These are phyloP conservation scores for Solanum sejunctum DNA, from an alignment of 257 asterid genomes.

Conservation along the genomic window DNA sequence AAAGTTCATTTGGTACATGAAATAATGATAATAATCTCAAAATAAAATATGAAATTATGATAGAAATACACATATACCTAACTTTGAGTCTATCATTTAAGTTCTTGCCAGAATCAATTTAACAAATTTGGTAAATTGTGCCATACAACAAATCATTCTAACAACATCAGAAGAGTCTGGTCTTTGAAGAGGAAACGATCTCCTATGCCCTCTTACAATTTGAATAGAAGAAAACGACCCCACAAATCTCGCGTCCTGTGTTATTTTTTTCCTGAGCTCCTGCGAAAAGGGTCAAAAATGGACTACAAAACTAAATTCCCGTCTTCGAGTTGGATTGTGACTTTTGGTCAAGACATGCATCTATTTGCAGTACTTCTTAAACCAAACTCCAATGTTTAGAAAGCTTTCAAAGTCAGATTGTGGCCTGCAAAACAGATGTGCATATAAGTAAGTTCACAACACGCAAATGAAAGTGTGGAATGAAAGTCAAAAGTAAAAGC, in stretches of 20 bases:
- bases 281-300: not conserved
- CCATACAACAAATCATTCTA: not conserved
- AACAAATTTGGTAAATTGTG: not conserved
- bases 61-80: too few species aligned
- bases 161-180: not conserved
- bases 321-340: not conserved
- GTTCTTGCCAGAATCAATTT: not conserved
- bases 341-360: not conserved
- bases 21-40: not conserved
- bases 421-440: constrained; percentile 43
- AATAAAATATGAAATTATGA: not conserved
- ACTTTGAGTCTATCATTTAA: too few species aligned
- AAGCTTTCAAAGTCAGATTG: constrained; percentile 88
- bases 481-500: not conserved
- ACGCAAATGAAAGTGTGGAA: not conserved
- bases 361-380: constrained; percentile 67
- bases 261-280: not conserved
- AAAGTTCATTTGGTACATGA: not conserved
- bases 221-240: not conserved
- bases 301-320: not conserved
- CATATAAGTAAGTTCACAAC: not conserved
- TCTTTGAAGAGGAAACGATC: not conserved
- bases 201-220: not conserved
- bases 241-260: not conserved
- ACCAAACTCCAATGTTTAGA: constrained; percentile 76